Conservation (phyloP, 352 stramenopile genomes). For the Globisporangium acanthophoron region DNA sequence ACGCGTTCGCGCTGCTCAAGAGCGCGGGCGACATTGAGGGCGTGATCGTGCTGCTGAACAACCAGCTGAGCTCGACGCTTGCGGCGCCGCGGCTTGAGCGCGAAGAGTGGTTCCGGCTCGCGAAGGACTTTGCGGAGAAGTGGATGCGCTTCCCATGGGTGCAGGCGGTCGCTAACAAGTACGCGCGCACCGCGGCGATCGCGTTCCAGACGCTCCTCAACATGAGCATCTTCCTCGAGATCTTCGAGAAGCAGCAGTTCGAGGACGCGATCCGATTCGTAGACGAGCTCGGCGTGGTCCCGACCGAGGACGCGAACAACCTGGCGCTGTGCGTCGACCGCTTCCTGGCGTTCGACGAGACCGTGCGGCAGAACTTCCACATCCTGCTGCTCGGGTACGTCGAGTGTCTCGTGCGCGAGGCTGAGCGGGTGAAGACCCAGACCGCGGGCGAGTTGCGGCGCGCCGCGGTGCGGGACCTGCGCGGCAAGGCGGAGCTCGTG, state of each 20-base stretch:
- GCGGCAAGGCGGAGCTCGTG: conserved; percentile 72
- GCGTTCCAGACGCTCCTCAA: conserved; percentile 86
- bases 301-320: conserved; percentile 54
- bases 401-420: conserved; percentile 80
- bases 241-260: conserved; percentile 79
- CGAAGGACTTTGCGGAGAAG: conserved; percentile 80
- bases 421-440: conserved; percentile 74
- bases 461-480: conserved; percentile 37
- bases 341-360: conserved; percentile 77
- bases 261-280: conserved; percentile 82
- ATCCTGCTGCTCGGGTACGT: conserved; percentile 83
- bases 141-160: conserved; percentile 87
- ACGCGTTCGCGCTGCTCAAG: conserved; percentile 76
- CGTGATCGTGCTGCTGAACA: conserved; percentile 65
- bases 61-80: conserved; percentile 61
- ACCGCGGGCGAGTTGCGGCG: conserved; percentile 49
- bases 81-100: conserved; percentile 51
- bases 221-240: conserved; percentile 81
- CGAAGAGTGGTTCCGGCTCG: conserved; percentile 77
- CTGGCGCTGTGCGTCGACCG: conserved; percentile 70
- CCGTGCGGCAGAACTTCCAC: conserved; percentile 82
- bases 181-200: conserved; percentile 58
- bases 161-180: conserved; percentile 62
- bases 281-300: conserved; percentile 69
- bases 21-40: conserved; percentile 76